A percentile compares a stretch with the other conserved stretches of the same genome.
phyloP scores from a whole-genome alignment of 371 early-diverging fungal genomes.

The Rhizopus microsporus region DNA sequence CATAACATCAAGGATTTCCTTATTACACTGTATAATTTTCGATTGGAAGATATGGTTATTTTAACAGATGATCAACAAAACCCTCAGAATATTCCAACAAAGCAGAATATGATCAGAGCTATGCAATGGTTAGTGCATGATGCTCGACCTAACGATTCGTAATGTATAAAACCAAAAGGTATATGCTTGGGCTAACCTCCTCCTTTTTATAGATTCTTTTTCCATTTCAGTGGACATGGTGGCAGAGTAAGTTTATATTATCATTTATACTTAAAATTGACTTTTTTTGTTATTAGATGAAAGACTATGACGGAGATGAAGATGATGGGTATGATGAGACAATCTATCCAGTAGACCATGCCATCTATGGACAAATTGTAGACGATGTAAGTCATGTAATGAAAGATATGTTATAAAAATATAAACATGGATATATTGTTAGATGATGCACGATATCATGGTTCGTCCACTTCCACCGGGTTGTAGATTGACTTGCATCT shows the following conservation, averaged over 20 bases:
- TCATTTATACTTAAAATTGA: neutral
- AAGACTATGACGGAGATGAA: constrained; percentile 78
- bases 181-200: too few species aligned
- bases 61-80: constrained; percentile 83
- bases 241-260: constrained; percentile 41
- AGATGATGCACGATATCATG: constrained; percentile 77
- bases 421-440: constrained; percentile 3
- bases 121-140: constrained; percentile 88
- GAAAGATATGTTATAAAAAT: neutral
- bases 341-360: constrained; percentile 80
- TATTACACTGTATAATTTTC: constrained; percentile 61
- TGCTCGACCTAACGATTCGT: constrained; percentile 78
- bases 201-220: constrained; percentile 57
- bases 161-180: constrained; percentile 12
- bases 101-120: constrained; percentile 77
- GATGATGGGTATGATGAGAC: constrained; percentile 69
- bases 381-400: constrained; percentile 71
- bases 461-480: constrained; percentile 85
- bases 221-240: constrained; percentile 92
- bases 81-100: constrained; percentile 70
- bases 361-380: constrained; percentile 73
- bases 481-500: constrained; percentile 80
- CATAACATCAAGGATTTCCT: constrained; percentile 76
- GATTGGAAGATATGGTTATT: constrained; percentile 68
- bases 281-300: constrained; percentile 12